Evolutionary conservation across 2,329 filamentous ascomycete species (phyloP), one percentile per base, ranked within the genome.

Genomic region (Penicillium sp.): DNA sequence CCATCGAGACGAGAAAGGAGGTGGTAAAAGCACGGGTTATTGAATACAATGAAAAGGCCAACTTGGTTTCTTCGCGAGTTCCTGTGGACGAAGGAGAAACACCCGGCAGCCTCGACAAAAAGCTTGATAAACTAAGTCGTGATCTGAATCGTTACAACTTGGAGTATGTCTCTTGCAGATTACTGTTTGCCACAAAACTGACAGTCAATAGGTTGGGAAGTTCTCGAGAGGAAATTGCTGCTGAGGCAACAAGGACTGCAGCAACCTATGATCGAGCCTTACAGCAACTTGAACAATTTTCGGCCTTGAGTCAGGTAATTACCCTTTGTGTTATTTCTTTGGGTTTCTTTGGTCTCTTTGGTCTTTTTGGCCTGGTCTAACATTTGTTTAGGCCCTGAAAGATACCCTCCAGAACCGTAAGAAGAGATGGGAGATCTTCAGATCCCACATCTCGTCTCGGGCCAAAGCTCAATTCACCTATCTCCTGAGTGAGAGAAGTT

Each of bases 391-490:
- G 79, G 73, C 76, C 48, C 76, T 87, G 43, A 82, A 82, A 65
- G 68, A 80, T 33, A 86, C 91, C 0, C 83, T 96, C 41, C 76
- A 79, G 10, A 79, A 88, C 56, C 90, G 94, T 17, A 83, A 90
- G 56, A 78, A 82, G 29, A 87, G 91, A 66, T 99, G 92, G 89
- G 82, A 85, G 56, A 81, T 83, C 50, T 97, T 99, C 75, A 89
- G 93, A 67, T 84, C 87, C 27, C 85, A 87, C 65, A 97, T 99
- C 68, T 93, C 92, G 38, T 86, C 89, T n/a, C 86, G 89, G 55
- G 90, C 94, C 45, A 88, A 91, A 49, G 88, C 89, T 53, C 91
- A 90, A 60, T 99, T 99, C 75, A 88, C 85, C 52, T 96, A 94
- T 70, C 83, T 97, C 15, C 84, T 99, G 57, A 91, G 88, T 69